Conservation (phyloP, 2,329 filamentous ascomycete genomes). For the Aplosporella prunicola region DNA sequence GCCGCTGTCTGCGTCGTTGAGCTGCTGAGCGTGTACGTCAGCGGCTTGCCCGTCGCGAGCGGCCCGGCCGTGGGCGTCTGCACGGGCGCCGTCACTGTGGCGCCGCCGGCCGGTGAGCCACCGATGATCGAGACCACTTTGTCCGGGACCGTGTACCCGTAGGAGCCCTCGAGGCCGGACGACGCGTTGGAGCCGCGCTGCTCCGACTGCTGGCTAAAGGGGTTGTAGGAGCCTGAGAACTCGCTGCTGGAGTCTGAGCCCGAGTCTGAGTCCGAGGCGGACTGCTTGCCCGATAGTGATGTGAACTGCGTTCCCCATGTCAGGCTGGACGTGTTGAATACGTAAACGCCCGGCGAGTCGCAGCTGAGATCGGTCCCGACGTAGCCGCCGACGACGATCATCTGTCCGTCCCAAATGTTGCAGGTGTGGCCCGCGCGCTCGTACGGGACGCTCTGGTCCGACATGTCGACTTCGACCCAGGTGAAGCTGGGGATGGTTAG, state of each 20-base stretch:
- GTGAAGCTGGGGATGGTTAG: constrained; percentile 71
- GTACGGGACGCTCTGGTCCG: constrained; percentile 38
- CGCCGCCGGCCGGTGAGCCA: constrained; percentile 55
- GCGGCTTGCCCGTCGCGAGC: constrained; percentile 58
- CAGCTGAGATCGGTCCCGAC: constrained; percentile 52
- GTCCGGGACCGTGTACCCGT: constrained; percentile 61
- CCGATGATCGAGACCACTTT: constrained; percentile 58
- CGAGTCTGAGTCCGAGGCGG: constrained; percentile 19
- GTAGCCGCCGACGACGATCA: constrained; percentile 68
- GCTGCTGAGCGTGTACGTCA: constrained; percentile 54
- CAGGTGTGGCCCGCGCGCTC: constrained; percentile 66
- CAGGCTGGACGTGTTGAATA: constrained; percentile 64
- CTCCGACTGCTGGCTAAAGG: constrained; percentile 42
- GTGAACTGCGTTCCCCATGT: constrained; percentile 63
- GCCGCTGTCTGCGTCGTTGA: constrained; percentile 30
- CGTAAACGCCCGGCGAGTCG: constrained; percentile 60
- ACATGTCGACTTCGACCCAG: constrained; percentile 59
- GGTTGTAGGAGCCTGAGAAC: constrained; percentile 20
- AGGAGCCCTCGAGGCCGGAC: constrained; percentile 47
- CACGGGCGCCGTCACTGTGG: constrained; percentile 57
- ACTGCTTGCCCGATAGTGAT: constrained; percentile 47
- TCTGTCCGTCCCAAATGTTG: constrained; percentile 69
- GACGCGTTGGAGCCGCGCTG: constrained; percentile 39
- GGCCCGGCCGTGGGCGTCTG: constrained; percentile 58
- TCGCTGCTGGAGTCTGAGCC: constrained; percentile 19